phyloP scores from a whole-genome alignment of 306 rosid genomes.

The Lathyrus sativus region DNA sequence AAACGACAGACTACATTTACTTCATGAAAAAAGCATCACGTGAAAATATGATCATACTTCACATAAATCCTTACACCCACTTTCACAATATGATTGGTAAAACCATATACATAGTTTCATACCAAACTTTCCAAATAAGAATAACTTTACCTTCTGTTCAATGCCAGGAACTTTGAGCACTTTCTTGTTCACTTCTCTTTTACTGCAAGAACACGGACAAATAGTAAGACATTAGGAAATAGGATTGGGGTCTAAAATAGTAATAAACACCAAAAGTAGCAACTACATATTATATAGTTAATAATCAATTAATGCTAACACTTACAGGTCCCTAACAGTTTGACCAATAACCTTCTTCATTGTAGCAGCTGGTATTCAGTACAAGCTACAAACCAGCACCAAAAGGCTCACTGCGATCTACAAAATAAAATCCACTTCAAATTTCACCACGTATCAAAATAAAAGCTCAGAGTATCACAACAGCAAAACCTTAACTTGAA shows the following conservation, averaged over 20 bases:
- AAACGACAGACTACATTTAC: background rate
- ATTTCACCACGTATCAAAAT: background rate
- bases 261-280: slow-evolving; percentile 24
- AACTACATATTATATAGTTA: background rate
- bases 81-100: slow-evolving; percentile 2
- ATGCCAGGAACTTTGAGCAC: slow-evolving; percentile 97
- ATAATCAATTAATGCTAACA: slow-evolving; percentile 24
- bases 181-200: slow-evolving; percentile 93
- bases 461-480: slow-evolving; percentile 31
- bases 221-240: slow-evolving; percentile 31
- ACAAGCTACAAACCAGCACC: slow-evolving; percentile 41
- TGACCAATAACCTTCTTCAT: slow-evolving; percentile 98
- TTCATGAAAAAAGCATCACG: slow-evolving; percentile 3
- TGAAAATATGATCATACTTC: slow-evolving; percentile 14
- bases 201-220: slow-evolving; percentile 57
- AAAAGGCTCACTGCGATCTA: slow-evolving; percentile 40
- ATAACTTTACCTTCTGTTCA: slow-evolving; percentile 83
- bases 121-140: slow-evolving; percentile 21
- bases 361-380: slow-evolving; percentile 41
- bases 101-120: slow-evolving; percentile 29
- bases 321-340: slow-evolving; percentile 98
- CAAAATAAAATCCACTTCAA: slow-evolving; percentile 35
- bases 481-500: slow-evolving; percentile 16
- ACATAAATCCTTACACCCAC: slow-evolving; percentile 9
- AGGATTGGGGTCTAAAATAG: slow-evolving; percentile 22